phyloP scores from a whole-genome alignment of 208 protist species.

The Trypanosoma congolense region DNA sequence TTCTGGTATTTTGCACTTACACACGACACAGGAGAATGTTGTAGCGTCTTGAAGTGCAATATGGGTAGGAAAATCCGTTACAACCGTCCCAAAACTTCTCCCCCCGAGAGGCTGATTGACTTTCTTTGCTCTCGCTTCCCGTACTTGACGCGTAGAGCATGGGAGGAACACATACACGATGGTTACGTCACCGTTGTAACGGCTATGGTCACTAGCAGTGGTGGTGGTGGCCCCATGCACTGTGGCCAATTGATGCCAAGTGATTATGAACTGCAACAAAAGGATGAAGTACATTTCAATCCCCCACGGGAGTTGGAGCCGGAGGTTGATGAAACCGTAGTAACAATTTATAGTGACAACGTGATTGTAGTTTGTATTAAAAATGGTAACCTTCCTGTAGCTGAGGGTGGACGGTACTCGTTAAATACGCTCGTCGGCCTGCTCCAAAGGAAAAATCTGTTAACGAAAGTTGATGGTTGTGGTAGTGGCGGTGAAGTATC shows the following conservation, averaged over 20 bases:
- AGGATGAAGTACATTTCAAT: constrained; percentile 51
- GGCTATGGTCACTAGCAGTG: constrained; percentile 7
- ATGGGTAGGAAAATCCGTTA: constrained; percentile 65
- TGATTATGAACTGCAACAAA: constrained; percentile 37
- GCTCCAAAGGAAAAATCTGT: too few relatives aligned
- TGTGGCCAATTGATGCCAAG: constrained; percentile 1
- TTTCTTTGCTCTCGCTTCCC: constrained; percentile 48
- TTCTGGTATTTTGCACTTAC: too few relatives aligned
- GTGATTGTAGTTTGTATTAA: constrained; percentile 59
- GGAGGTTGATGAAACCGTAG: constrained; percentile 52
- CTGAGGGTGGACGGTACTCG: constrained; percentile 80
- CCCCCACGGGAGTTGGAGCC: constrained; percentile 74
- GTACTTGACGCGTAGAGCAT: constrained; percentile 50
- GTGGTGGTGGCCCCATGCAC: not conserved
- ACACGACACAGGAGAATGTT: too few relatives aligned
- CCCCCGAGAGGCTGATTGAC: constrained; percentile 36
- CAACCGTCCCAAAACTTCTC: constrained; percentile 44
- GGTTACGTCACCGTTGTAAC: constrained; percentile 38
- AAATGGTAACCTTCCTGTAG: constrained; percentile 75
- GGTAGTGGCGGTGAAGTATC: too few relatives aligned
- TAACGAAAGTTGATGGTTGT: too few relatives aligned
- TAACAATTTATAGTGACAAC: constrained; percentile 52
- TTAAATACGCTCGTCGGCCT: constrained; percentile 69
- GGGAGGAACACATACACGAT: constrained; percentile 38
- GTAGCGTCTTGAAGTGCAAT: too few relatives aligned